These are phyloP conservation scores for Thalassia testudinum DNA, from an alignment of 116 monocot species.

Conservation along the genomic window DNA sequence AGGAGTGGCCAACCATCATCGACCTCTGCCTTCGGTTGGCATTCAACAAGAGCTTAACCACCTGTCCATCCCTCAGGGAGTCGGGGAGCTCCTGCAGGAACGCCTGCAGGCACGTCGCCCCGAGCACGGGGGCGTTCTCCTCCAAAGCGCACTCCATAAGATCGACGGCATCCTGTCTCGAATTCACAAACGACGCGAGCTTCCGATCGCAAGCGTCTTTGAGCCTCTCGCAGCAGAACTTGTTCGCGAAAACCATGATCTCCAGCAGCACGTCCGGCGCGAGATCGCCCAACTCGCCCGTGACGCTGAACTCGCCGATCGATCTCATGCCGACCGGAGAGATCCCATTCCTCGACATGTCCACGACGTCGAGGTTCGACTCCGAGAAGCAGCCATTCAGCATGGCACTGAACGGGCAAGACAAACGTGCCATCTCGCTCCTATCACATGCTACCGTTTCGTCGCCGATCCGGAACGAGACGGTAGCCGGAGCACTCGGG, in stretches of 20 bases:
- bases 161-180: slow-evolving; percentile 57
- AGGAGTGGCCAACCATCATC: slow-evolving; percentile 28
- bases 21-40: slow-evolving; percentile 20
- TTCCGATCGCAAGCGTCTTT: slow-evolving; percentile 57
- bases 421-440: slow-evolving; percentile 48
- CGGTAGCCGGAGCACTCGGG: slow-evolving; percentile 10
- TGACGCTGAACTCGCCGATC: slow-evolving; percentile 32
- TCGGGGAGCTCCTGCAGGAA: slow-evolving; percentile 43
- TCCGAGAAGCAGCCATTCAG: slow-evolving; percentile 69
- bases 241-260: slow-evolving; percentile 57
- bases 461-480: slow-evolving; percentile 38
- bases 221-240: slow-evolving; percentile 57
- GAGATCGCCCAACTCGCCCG: slow-evolving; percentile 19
- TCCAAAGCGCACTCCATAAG: slow-evolving; percentile 67
- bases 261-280: slow-evolving; percentile 36
- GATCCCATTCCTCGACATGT: slow-evolving; percentile 58
- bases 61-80: slow-evolving; percentile 42
- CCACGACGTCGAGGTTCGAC: slow-evolving; percentile 48
- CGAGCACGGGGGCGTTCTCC: slow-evolving; percentile 40
- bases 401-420: slow-evolving; percentile 51
- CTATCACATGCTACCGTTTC: slow-evolving; percentile 44
- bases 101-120: slow-evolving; percentile 46
- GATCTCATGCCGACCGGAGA: slow-evolving; percentile 39
- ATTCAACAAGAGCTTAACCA: slow-evolving; percentile 37
- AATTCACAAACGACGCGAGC: slow-evolving; percentile 39